Evolutionary conservation across 768 basidiomycete genomes (phyloP).

Genomic region (Clathrus columnatus): DNA sequence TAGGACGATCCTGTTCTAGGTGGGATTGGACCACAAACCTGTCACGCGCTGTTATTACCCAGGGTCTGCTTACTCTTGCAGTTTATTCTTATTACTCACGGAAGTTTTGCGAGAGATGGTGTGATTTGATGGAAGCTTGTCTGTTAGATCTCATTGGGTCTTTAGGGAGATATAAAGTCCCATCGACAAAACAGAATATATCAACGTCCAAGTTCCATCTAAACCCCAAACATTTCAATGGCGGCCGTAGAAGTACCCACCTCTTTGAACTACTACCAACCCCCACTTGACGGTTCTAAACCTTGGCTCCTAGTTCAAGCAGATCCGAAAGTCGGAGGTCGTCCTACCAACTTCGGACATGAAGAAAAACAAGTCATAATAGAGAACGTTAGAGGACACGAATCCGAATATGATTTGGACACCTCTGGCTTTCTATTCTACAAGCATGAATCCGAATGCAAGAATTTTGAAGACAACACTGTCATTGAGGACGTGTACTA

Average conservation of each 20-base stretch:
- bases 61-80: too few relatives aligned
- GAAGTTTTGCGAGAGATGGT: too few relatives aligned
- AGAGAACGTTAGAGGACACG: conserved; percentile 28
- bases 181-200: too few relatives aligned
- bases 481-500: conserved; percentile 33
- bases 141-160: too few relatives aligned
- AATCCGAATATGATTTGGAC: conserved; percentile 24
- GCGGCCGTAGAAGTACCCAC: neutral
- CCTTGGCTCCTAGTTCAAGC: conserved; percentile 31
- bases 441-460: conserved; percentile 16
- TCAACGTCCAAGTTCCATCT: too few relatives aligned
- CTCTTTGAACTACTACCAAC: conserved; percentile 26
- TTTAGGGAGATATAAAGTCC: too few relatives aligned
- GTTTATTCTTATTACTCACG: too few relatives aligned
- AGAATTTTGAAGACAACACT: conserved; percentile 25
- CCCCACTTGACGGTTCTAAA: conserved; percentile 31
- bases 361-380: conserved; percentile 14
- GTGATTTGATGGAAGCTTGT: too few relatives aligned
- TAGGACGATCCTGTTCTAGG: too few relatives aligned
- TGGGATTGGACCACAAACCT: too few relatives aligned
- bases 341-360: conserved; percentile 28
- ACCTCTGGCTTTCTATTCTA: conserved; percentile 37
- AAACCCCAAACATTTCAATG: neutral
- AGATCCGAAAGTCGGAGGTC: conserved; percentile 27
- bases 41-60: too few relatives aligned